phyloP scores from a whole-genome alignment of 2,329 filamentous ascomycete species.

The Penicillium sp. region DNA sequence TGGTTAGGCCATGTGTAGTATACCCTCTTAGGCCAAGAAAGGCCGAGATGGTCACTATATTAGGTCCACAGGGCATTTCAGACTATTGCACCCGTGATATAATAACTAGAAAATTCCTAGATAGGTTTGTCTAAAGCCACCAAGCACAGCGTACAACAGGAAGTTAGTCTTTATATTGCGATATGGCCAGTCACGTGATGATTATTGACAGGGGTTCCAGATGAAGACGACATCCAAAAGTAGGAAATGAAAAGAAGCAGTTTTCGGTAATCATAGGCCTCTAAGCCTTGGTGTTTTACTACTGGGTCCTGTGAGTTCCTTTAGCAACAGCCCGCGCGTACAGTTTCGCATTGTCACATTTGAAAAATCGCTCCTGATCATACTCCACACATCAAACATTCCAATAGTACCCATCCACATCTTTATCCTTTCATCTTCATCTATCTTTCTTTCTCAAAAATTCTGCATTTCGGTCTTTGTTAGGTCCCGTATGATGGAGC shows the following conservation, averaged over 20 bases:
- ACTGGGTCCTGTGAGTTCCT: background rate
- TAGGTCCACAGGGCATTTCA: background rate
- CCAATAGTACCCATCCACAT: background rate
- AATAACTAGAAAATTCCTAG: background rate
- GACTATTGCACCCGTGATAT: background rate
- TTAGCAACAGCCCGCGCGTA: background rate
- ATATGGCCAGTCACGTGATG: slow-evolving; percentile 3
- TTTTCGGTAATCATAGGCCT: background rate
- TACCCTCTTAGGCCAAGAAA: background rate
- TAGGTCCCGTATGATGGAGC: slow-evolving; percentile 1
- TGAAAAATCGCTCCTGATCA: background rate
- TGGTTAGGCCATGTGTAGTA: background rate
- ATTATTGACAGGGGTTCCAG: slow-evolving; percentile 3
- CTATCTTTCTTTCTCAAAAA: background rate
- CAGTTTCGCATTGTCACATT: background rate
- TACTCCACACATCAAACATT: slow-evolving; percentile 4
- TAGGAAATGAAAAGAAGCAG: background rate
- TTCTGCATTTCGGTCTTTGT: background rate
- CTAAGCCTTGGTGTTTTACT: no score
- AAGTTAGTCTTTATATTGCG: background rate
- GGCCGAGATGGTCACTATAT: background rate
- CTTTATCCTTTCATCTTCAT: background rate
- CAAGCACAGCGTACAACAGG: no score
- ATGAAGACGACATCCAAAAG: background rate
- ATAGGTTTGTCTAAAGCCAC: background rate